phyloP scores from a whole-genome alignment of 345 rosid genomes.

The Euphorbia pulcherrima region DNA sequence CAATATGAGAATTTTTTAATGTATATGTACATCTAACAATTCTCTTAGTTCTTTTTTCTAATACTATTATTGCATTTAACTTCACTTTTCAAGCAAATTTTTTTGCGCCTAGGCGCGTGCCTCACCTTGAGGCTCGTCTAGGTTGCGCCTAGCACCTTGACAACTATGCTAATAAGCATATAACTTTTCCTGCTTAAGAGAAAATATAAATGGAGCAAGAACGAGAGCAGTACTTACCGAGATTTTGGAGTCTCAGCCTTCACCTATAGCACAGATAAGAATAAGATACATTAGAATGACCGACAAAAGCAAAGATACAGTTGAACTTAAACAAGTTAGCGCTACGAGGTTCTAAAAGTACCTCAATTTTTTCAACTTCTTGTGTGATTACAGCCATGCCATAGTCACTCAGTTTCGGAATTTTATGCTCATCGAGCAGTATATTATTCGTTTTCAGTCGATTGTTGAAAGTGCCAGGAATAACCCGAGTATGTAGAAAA shows the following conservation, averaged over 20 bases:
- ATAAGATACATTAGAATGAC: slow-evolving; percentile 12
- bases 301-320: slow-evolving; percentile 14
- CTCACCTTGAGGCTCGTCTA: no score
- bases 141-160: neutral
- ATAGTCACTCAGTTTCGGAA: slow-evolving; percentile 93
- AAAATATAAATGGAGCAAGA: neutral
- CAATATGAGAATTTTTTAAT: no score
- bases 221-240: slow-evolving; percentile 34
- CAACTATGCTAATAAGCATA: neutral
- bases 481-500: slow-evolving; percentile 79
- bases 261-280: slow-evolving; percentile 42
- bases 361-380: slow-evolving; percentile 67
- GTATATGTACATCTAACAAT: no score
- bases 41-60: no score
- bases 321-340: slow-evolving; percentile 9
- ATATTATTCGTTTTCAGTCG: slow-evolving; percentile 68
- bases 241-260: slow-evolving; percentile 58
- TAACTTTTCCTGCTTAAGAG: neutral
- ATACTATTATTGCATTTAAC: no score
- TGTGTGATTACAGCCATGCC: slow-evolving; percentile 70
- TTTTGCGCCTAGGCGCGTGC: no score
- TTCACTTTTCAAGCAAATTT: no score
- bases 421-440: slow-evolving; percentile 81
- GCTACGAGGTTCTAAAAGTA: slow-evolving; percentile 19
- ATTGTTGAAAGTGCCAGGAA: slow-evolving; percentile 73